A percentile compares a stretch with the other conserved stretches of the same genome.
Evolutionary conservation across 1,139 yeast species (phyloP).

Genomic region (Saccharomyces pastorianus): DNA sequence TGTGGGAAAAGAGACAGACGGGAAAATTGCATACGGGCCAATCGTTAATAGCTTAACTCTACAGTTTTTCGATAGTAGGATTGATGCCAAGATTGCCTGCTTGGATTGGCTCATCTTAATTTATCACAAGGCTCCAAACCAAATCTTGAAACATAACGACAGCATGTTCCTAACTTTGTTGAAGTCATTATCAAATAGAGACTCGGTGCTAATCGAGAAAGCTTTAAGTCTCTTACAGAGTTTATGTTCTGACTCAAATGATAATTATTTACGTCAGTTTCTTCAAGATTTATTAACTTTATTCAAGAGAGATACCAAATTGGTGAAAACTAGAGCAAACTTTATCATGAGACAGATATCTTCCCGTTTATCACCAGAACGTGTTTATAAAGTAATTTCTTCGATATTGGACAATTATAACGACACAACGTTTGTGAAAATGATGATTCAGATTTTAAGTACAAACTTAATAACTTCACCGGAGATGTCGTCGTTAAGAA

Average conservation of each 20-base stretch:
- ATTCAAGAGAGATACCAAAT: constrained; percentile 58
- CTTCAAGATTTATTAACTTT: constrained; percentile 62
- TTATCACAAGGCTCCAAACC: constrained; percentile 62
- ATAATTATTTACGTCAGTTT: constrained; percentile 67
- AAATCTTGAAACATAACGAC: constrained; percentile 51
- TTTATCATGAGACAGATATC: constrained; percentile 80
- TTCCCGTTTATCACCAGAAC: constrained; percentile 69
- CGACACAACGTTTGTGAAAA: constrained; percentile 65
- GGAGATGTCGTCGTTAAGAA: constrained; percentile 64
- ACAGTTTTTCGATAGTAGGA: constrained; percentile 63
- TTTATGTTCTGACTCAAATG: constrained; percentile 69
- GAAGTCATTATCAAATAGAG: constrained; percentile 76
- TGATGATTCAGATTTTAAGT: constrained; percentile 80
- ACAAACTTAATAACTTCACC: constrained; percentile 84
- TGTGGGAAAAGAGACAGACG: constrained; percentile 26
- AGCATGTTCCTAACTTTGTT: constrained; percentile 71
- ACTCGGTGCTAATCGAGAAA: constrained; percentile 67
- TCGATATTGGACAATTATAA: constrained; percentile 58
- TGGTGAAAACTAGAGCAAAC: constrained; percentile 68
- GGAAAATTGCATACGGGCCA: constrained; percentile 46
- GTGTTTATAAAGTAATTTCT: constrained; percentile 75
- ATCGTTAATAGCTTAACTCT: constrained; percentile 53
- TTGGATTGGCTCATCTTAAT: constrained; percentile 86
- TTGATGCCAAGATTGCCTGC: constrained; percentile 74
- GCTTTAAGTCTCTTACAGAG: constrained; percentile 64